These are phyloP conservation scores for Mycena floridula DNA, from an alignment of 768 basidiomycete species.

Conservation along the genomic window DNA sequence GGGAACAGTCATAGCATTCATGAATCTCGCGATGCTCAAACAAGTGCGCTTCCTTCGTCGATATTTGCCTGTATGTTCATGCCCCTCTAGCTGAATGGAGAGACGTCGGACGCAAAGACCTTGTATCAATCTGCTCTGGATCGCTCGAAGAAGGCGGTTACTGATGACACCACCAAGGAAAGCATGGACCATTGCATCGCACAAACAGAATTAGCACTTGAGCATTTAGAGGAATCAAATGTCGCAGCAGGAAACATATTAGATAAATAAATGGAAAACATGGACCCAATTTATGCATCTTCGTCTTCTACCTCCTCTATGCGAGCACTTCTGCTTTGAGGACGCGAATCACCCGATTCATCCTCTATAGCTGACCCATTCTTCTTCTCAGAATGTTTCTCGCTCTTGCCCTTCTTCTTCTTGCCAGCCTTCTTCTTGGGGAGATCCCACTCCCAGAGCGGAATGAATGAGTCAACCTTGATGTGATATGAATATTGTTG, in stretches of 20 bases:
- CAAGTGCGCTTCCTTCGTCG: neutral
- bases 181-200: too few species aligned
- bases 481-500: neutral
- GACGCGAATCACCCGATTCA: constrained; percentile 34
- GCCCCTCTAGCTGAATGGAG: neutral
- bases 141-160: neutral
- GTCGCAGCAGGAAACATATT: too few species aligned
- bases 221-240: too few species aligned
- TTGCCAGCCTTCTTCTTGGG: constrained; percentile 68
- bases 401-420: constrained; percentile 49
- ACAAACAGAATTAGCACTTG: too few species aligned
- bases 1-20: neutral
- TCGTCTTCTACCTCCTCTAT: constrained; percentile 45
- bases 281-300: constrained; percentile 27
- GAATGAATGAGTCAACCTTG: constrained; percentile 97
- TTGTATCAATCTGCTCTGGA: neutral
- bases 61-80: neutral
- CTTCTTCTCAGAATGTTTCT: constrained; percentile 36
- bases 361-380: constrained; percentile 34
- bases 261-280: too few species aligned
- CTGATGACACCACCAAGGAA: neutral
- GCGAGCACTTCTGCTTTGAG: constrained; percentile 34
- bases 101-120: neutral
- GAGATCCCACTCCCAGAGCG: constrained; percentile 94
- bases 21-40: neutral